Conservation (phyloP, 768 basidiomycete species). For the Crassisporium funariophilum region DNA sequence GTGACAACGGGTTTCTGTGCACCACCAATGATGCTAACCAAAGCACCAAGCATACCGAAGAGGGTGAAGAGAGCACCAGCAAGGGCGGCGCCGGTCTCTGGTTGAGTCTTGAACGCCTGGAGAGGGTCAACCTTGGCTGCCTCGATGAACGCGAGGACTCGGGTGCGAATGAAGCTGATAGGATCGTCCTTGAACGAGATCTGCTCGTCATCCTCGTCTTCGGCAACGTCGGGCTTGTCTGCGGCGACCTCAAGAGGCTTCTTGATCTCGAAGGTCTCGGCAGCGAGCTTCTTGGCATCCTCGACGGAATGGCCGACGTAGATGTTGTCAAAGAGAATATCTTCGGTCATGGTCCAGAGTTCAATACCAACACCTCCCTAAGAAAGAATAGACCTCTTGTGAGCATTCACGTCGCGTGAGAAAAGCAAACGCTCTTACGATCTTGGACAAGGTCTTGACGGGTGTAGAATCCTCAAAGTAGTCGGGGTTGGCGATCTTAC, state of each 20-base stretch:
- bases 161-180: constrained; percentile 75
- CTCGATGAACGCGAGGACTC: constrained; percentile 80
- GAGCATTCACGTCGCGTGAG: neutral
- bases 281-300: constrained; percentile 82
- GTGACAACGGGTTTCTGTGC: constrained; percentile 71
- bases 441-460: constrained; percentile 80
- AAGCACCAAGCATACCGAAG: constrained; percentile 80
- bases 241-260: constrained; percentile 73
- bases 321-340: constrained; percentile 92
- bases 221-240: constrained; percentile 54
- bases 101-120: constrained; percentile 82
- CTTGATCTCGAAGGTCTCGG: constrained; percentile 92
- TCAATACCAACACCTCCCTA: constrained; percentile 96
- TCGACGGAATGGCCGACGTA: constrained; percentile 89
- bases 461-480: constrained; percentile 90
- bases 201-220: constrained; percentile 48
- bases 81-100: constrained; percentile 83
- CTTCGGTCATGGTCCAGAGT: constrained; percentile 99
- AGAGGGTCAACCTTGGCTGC: constrained; percentile 75
- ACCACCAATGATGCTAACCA: constrained; percentile 79
- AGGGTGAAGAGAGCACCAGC: constrained; percentile 74
- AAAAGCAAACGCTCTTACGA: constrained; percentile 51
- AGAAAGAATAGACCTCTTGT: constrained; percentile 10
- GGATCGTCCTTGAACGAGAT: constrained; percentile 72
- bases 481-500: constrained; percentile 86